A percentile compares a stretch with the other conserved stretches of the same genome.
Evolutionary conservation across 2,329 filamentous ascomycete species (phyloP).

Genomic region (Hymenoscyphus occultus): DNA sequence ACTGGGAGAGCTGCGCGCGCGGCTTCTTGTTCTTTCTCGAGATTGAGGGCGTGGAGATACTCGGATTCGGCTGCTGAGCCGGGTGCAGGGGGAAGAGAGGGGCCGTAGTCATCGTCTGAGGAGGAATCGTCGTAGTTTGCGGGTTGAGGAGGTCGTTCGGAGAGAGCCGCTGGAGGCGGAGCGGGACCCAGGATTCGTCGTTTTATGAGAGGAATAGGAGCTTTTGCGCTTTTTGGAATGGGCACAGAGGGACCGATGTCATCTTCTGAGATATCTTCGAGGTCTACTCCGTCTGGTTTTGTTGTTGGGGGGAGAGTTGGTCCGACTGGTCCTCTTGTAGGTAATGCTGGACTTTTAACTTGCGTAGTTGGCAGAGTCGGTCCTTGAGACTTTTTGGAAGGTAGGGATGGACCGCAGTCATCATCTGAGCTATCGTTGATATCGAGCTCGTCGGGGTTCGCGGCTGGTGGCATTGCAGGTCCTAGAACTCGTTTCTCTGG

Average conservation of each 20-base stretch:
- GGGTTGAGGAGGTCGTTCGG: constrained; percentile 37
- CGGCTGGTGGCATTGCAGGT: constrained; percentile 36
- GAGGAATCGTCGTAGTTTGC: constrained; percentile 27
- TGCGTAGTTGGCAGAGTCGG: constrained; percentile 20
- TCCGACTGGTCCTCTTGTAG: constrained; percentile 7
- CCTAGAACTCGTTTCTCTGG: constrained; percentile 23
- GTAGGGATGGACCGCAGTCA: constrained; percentile 28
- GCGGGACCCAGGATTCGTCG: constrained; percentile 41
- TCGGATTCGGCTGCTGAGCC: constrained; percentile 30
- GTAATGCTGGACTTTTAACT: constrained; percentile 7
- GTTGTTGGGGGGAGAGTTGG: constrained; percentile 38
- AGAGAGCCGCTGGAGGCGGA: constrained; percentile 43
- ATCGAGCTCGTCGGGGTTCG: constrained; percentile 45
- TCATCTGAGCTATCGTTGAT: constrained; percentile 44
- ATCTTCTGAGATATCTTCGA: constrained; percentile 41
- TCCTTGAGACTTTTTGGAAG: constrained; percentile 12
- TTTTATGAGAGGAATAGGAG: constrained; percentile 20
- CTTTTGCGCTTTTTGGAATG: constrained; percentile 15
- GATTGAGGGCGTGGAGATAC: constrained; percentile 10
- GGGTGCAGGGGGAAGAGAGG: constrained; percentile 51
- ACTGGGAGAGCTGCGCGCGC: constrained; percentile 35
- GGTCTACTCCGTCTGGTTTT: constrained; percentile 44
- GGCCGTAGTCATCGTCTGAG: constrained; percentile 53
- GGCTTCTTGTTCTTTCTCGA: constrained; percentile 32
- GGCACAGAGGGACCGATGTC: constrained; percentile 34